These are phyloP conservation scores for Protea cynaroides DNA, from an alignment of 164 flowering plant species.

Conservation along the genomic window DNA sequence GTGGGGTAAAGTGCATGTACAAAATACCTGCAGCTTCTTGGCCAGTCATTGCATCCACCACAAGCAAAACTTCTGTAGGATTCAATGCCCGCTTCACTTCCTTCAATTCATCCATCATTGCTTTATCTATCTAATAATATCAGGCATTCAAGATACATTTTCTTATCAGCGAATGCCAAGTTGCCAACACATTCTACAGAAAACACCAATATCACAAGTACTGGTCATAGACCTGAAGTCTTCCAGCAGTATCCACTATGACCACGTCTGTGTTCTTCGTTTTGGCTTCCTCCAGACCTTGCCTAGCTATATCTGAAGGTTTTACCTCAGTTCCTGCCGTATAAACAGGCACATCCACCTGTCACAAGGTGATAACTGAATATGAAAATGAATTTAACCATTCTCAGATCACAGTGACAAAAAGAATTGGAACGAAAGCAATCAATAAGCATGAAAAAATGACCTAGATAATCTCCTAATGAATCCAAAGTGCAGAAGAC, in stretches of 20 bases:
- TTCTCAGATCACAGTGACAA: neutral
- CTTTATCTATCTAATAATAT: slow-evolving; percentile 76
- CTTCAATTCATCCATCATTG: slow-evolving; percentile 97
- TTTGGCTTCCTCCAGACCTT: slow-evolving; percentile 80
- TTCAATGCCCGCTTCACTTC: slow-evolving; percentile 74
- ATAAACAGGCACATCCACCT: slow-evolving; percentile 94
- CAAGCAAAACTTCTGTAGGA: slow-evolving; percentile 94
- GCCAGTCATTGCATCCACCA: slow-evolving; percentile 99
- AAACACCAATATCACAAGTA: neutral
- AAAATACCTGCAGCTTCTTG: slow-evolving; percentile 96
- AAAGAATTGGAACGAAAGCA: neutral
- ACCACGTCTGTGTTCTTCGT: slow-evolving; percentile 81
- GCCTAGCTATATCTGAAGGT: slow-evolving; percentile 86
- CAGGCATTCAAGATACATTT: neutral
- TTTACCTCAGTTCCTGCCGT: slow-evolving; percentile 79
- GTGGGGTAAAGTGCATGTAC: slow-evolving; percentile 1
- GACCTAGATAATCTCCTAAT: neutral
- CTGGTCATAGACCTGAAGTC: slow-evolving; percentile 72
- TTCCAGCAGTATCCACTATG: slow-evolving; percentile 96
- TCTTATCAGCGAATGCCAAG: neutral
- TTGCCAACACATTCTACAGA: neutral
- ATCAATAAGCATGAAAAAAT: neutral
- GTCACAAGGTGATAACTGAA: slow-evolving; percentile 33
- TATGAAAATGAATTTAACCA: slow-evolving; percentile 22
- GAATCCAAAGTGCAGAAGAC: neutral